These are phyloP conservation scores for Borovskyia barvae DNA, from an alignment of 208 protist species.

Conservation along the genomic window DNA sequence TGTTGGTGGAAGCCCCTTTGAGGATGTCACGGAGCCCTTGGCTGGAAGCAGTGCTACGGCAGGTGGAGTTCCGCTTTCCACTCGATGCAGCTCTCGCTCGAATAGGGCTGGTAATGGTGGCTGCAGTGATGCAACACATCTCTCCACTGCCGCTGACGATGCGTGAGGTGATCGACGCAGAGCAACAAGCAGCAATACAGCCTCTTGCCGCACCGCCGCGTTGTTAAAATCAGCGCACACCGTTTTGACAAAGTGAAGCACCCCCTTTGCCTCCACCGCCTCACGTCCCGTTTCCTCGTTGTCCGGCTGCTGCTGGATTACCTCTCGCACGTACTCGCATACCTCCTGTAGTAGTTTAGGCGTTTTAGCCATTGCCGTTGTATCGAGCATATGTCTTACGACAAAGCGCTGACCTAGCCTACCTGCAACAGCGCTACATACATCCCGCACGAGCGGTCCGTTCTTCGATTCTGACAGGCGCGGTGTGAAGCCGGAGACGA, in stretches of 20 bases:
- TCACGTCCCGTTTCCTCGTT: constrained; percentile 20
- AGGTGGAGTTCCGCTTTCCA: background rate
- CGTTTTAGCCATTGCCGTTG: constrained; percentile 45
- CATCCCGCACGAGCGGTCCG: constrained; percentile 39
- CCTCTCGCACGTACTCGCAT: constrained; percentile 62
- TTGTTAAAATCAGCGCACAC: constrained; percentile 53
- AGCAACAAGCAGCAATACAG: constrained; percentile 43
- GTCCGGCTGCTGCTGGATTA: constrained; percentile 20
- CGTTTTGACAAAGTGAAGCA: constrained; percentile 67
- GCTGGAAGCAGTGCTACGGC: constrained; percentile 5
- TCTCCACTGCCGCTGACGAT: constrained; percentile 10
- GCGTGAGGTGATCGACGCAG: constrained; percentile 17
- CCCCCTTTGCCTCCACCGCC: constrained; percentile 37
- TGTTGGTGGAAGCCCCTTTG: background rate
- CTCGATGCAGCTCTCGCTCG: constrained; percentile 28
- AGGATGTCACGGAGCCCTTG: background rate
- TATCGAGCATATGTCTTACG: constrained; percentile 61
- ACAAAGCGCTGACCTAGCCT: constrained; percentile 60
- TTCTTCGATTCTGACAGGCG: constrained; percentile 79
- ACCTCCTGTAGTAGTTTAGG: constrained; percentile 71
- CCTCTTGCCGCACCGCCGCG: constrained; percentile 38
- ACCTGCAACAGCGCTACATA: constrained; percentile 41
- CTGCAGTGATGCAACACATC: constrained; percentile 23
- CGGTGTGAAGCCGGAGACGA: constrained; percentile 61
- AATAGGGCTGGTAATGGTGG: constrained; percentile 25